Conservation (phyloP, 805 yeast species). For the Grigorovia yakushimaensis region DNA sequence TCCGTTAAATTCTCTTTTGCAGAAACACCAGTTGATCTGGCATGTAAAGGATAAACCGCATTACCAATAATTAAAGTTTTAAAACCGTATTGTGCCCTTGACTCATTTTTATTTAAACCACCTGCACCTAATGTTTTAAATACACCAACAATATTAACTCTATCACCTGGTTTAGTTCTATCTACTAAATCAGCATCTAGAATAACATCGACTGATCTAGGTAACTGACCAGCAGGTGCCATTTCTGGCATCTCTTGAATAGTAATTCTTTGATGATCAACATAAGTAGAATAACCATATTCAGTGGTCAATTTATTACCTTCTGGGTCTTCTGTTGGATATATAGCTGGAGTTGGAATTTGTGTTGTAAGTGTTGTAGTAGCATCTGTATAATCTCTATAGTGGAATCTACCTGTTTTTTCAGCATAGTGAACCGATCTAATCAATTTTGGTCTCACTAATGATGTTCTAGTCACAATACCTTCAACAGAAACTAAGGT, state of each 20-base stretch:
- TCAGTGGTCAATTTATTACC: constrained; percentile 85
- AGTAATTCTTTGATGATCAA: constrained; percentile 88
- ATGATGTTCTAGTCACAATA: constrained; percentile 85
- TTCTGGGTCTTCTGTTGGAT: constrained; percentile 87
- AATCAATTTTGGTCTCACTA: constrained; percentile 85
- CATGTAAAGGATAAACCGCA: constrained; percentile 80
- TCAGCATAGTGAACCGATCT: constrained; percentile 92
- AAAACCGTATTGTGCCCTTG: constrained; percentile 49
- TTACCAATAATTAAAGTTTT: constrained; percentile 78
- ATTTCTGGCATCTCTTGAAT: constrained; percentile 97
- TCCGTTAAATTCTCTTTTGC: constrained; percentile 62
- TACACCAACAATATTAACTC: constrained; percentile 89
- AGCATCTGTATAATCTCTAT: constrained; percentile 86
- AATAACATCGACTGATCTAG: constrained; percentile 85
- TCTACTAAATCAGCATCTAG: constrained; percentile 94
- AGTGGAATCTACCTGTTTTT: constrained; percentile 70
- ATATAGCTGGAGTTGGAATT: constrained; percentile 62
- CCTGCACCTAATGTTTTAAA: constrained; percentile 83
- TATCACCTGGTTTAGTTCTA: constrained; percentile 87
- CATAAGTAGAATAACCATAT: constrained; percentile 83
- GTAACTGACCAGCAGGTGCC: constrained; percentile 97
- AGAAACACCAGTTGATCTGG: constrained; percentile 79
- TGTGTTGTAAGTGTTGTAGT: constrained; percentile 61
- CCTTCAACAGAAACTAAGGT: constrained; percentile 86
- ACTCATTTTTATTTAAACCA: constrained; percentile 20